Percentiles rank a stretch among this genome's conserved stretches.
phyloP scores from a whole-genome alignment of 2,329 filamentous ascomycete genomes.

The Teratosphaeria gauchensis region DNA sequence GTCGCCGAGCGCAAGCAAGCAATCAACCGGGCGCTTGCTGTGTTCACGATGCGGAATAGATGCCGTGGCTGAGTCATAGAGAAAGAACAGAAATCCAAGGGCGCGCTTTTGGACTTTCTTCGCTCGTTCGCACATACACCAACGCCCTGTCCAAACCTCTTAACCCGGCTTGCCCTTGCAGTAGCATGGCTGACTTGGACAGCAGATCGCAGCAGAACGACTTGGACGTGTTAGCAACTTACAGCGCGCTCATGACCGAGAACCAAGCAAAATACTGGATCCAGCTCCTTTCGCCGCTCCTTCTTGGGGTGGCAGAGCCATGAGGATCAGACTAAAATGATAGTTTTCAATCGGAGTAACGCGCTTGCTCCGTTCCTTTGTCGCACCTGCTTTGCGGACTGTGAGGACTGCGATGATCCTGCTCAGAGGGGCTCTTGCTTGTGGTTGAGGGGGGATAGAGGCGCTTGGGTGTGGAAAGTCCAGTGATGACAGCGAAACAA shows the following conservation, averaged over 20 bases:
- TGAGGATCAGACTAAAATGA: conserved; percentile 20
- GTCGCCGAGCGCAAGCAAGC: not conserved
- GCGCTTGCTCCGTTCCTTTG: conserved; percentile 22
- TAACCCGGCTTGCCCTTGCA: not conserved
- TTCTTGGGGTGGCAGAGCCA: conserved; percentile 8
- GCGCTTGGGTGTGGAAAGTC: conserved; percentile 9
- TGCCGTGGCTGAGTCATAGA: conserved; percentile 18
- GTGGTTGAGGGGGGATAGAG: conserved; percentile 3
- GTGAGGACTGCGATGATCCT: conserved; percentile 10
- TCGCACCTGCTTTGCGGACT: conserved; percentile 1
- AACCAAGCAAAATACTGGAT: conserved; percentile 5
- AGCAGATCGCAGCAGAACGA: not conserved
- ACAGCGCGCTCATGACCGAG: conserved; percentile 18
- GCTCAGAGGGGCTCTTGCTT: not conserved
- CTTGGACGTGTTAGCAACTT: conserved; percentile 14
- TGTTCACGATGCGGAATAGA: conserved; percentile 2
- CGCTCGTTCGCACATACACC: conserved; percentile 3
- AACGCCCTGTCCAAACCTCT: conserved; percentile 2
- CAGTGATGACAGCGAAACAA: conserved; percentile 20
- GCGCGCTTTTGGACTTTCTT: conserved; percentile 2
- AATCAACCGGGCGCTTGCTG: not conserved
- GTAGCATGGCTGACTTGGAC: not conserved
- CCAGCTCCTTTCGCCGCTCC: conserved; percentile 9
- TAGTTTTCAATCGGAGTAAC: conserved; percentile 31
- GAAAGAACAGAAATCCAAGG: conserved; percentile 22